phyloP scores from a whole-genome alignment of 176 grass and related monocot species.

The Aegilops speltoides region DNA sequence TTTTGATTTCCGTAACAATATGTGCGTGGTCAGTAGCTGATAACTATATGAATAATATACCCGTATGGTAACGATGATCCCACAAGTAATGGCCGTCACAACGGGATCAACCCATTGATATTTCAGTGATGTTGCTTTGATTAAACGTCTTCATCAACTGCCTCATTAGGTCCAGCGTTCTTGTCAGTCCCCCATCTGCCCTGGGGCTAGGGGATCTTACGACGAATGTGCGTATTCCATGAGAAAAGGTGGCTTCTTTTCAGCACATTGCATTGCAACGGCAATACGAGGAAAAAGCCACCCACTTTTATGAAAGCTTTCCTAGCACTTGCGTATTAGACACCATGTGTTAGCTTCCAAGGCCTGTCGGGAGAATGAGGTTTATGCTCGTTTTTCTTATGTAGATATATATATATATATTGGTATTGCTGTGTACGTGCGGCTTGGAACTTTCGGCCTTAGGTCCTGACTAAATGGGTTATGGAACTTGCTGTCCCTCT shows the following conservation, averaged over 20 bases:
- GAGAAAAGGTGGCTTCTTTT: conserved; percentile 7
- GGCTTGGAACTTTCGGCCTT: neutral
- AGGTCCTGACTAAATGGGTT: neutral
- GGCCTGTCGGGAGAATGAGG: conserved; percentile 8
- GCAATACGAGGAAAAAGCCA: conserved; percentile 7
- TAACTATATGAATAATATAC: neutral
- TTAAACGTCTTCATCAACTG: conserved; percentile 12
- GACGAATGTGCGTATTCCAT: neutral
- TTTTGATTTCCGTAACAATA: neutral
- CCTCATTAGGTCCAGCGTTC: conserved; percentile 36
- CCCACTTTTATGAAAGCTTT: neutral
- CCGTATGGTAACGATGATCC: neutral
- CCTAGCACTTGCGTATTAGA: neutral
- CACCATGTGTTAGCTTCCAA: conserved; percentile 12
- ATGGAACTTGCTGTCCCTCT: neutral
- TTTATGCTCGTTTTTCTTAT: neutral
- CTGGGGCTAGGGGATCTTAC: neutral
- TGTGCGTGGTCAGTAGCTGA: neutral
- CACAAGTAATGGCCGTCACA: neutral
- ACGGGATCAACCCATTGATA: neutral
- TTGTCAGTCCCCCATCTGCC: conserved; percentile 5
- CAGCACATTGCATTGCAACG: neutral
- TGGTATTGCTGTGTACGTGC: neutral
- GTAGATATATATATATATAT: neutral
- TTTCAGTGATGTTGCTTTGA: conserved; percentile 2